Percentiles rank a stretch among this genome's conserved stretches.
phyloP scores from a whole-genome alignment of 305 asterid species.

The Fraxinus sp. region DNA sequence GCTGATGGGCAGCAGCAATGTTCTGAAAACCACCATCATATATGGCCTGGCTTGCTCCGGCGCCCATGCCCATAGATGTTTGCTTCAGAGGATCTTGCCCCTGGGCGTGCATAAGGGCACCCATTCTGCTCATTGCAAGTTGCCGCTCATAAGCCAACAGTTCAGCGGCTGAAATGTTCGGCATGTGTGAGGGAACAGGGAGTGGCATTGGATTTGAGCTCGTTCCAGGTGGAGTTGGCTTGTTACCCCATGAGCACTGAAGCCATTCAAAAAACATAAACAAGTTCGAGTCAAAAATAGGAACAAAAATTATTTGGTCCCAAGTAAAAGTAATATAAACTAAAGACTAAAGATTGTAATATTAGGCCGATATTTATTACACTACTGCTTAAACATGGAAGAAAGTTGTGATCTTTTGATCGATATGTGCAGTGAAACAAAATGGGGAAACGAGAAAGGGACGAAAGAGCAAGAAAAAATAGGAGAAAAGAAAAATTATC shows the following conservation, averaged over 20 bases:
- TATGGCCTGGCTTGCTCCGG: conserved; percentile 58
- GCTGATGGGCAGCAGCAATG: conserved; percentile 49
- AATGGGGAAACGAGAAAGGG: background rate
- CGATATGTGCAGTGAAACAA: background rate
- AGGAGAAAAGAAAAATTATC: background rate
- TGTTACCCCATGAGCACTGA: conserved; percentile 60
- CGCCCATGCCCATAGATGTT: conserved; percentile 45
- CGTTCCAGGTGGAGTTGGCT: conserved; percentile 57
- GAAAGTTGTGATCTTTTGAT: background rate
- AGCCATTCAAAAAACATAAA: background rate
- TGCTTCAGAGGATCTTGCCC: conserved; percentile 44
- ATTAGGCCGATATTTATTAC: background rate
- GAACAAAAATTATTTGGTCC: background rate
- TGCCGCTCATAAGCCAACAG: conserved; percentile 45
- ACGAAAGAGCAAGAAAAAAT: background rate
- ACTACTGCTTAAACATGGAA: background rate
- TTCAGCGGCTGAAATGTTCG: conserved; percentile 35
- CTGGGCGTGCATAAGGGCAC: conserved; percentile 44
- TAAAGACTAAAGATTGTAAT: background rate
- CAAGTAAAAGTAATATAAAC: background rate
- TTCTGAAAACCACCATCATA: conserved; percentile 55
- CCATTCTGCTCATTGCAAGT: conserved; percentile 50
- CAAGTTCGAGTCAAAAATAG: background rate
- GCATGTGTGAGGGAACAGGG: conserved; percentile 38
- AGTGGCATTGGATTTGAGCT: conserved; percentile 45